Conservation (phyloP, 257 asterid genomes). For the Solanum etuberosum region DNA sequence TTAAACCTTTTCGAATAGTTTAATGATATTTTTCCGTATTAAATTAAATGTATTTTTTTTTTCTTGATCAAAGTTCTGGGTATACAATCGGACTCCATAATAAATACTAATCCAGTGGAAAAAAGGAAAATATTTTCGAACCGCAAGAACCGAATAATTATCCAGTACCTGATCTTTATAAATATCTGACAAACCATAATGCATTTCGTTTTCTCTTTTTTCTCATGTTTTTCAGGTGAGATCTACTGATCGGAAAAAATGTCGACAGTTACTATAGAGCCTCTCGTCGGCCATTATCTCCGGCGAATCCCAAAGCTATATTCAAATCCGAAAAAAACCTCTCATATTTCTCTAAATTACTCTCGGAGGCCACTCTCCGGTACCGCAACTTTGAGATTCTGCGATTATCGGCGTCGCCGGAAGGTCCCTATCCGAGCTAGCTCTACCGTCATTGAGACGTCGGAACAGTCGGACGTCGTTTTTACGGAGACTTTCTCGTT, state of each 20-base stretch:
- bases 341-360: constrained; percentile 20
- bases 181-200: not conserved
- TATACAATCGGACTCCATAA: rapidly evolving
- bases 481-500: constrained; percentile 31
- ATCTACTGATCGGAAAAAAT: constrained; percentile 5
- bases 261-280: constrained; percentile 38
- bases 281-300: constrained; percentile 18
- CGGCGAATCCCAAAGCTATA: constrained; percentile 14
- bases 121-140: not conserved
- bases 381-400: constrained; percentile 17
- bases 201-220: not conserved
- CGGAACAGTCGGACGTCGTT: constrained; percentile 31
- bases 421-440: constrained; percentile 14
- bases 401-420: not conserved
- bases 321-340: constrained; percentile 9
- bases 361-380: constrained; percentile 5
- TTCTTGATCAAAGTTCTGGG: no score
- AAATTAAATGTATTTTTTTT: no score
- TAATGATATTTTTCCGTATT: no score
- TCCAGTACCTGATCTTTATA: not conserved
- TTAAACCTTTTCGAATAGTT: no score
- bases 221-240: not conserved
- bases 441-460: constrained; percentile 31
- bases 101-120: no score
- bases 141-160: not conserved